Conservation (phyloP, 1,284 basidiomycete genomes). For the Blastosporella zonata region DNA sequence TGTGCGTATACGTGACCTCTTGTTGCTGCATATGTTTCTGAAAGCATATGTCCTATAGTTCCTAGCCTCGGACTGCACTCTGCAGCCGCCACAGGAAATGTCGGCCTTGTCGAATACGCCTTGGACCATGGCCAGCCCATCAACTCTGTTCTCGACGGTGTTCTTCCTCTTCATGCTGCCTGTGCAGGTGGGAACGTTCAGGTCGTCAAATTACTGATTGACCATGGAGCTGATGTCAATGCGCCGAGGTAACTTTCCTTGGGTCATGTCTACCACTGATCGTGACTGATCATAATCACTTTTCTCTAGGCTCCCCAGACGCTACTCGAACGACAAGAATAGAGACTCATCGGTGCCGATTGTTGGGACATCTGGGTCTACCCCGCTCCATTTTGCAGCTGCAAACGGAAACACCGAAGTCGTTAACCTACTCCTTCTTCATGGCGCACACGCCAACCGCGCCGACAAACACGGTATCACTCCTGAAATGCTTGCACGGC, state of each 20-base stretch:
- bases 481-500: constrained; percentile 68
- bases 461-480: constrained; percentile 87
- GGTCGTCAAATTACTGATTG: constrained; percentile 84
- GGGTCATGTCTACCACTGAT: constrained; percentile 4
- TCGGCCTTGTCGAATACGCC: constrained; percentile 85
- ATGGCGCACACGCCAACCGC: constrained; percentile 75
- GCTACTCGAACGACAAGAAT: constrained; percentile 74
- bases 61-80: constrained; percentile 85
- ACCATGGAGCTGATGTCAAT: constrained; percentile 91
- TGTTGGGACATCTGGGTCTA: constrained; percentile 81
- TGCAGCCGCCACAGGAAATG: constrained; percentile 85
- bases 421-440: constrained; percentile 72
- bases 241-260: constrained; percentile 62
- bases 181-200: constrained; percentile 83
- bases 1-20: constrained; percentile 47
- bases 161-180: constrained; percentile 89
- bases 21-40: constrained; percentile 11
- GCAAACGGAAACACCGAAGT: constrained; percentile 84
- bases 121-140: constrained; percentile 91
- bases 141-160: constrained; percentile 89
- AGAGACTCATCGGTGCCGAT: constrained; percentile 62
- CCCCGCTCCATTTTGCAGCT: constrained; percentile 92
- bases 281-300: constrained; percentile 5
- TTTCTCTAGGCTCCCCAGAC: constrained; percentile 61
- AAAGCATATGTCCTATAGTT: constrained; percentile 43